Conservation (phyloP, 768 basidiomycete species). For the Phlebiopsis flavidoalba region DNA sequence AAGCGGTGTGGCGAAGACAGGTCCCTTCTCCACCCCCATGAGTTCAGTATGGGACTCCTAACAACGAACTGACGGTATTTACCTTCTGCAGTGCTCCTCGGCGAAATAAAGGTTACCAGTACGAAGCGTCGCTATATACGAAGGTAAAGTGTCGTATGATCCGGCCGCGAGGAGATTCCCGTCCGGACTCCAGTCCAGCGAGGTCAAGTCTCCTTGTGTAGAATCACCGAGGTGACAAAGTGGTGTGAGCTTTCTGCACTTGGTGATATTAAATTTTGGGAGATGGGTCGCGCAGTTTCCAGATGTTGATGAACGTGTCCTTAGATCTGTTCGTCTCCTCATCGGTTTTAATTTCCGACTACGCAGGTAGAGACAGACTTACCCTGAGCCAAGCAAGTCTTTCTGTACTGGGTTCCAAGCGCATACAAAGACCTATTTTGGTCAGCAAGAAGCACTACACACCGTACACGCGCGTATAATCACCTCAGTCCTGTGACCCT, state of each 20-base stretch:
- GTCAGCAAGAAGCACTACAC: background rate
- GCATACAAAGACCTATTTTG: slow-evolving; percentile 70
- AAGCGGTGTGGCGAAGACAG: slow-evolving; percentile 78
- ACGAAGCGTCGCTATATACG: slow-evolving; percentile 58
- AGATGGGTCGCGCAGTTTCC: slow-evolving; percentile 36
- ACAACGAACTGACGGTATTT: slow-evolving; percentile 15
- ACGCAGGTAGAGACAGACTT: slow-evolving; percentile 17
- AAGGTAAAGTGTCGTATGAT: slow-evolving; percentile 68
- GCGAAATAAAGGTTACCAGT: slow-evolving; percentile 63
- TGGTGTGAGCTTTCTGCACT: slow-evolving; percentile 33
- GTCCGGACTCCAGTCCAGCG: slow-evolving; percentile 71
- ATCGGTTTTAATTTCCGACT: background rate
- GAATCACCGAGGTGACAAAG: slow-evolving; percentile 44
- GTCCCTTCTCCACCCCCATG: slow-evolving; percentile 51
- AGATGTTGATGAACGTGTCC: slow-evolving; percentile 69
- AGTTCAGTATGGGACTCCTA: slow-evolving; percentile 5
- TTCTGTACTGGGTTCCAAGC: slow-evolving; percentile 67
- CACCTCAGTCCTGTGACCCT: slow-evolving; percentile 14
- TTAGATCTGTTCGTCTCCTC: slow-evolving; percentile 47
- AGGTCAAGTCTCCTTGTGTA: slow-evolving; percentile 61
- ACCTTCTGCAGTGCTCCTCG: slow-evolving; percentile 64
- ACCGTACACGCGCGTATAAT: background rate
- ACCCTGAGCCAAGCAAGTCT: slow-evolving; percentile 72
- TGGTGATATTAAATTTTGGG: slow-evolving; percentile 15
- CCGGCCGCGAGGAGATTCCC: slow-evolving; percentile 74